Conservation (phyloP, 345 rosid genomes). For the Dovyalis caffra region DNA sequence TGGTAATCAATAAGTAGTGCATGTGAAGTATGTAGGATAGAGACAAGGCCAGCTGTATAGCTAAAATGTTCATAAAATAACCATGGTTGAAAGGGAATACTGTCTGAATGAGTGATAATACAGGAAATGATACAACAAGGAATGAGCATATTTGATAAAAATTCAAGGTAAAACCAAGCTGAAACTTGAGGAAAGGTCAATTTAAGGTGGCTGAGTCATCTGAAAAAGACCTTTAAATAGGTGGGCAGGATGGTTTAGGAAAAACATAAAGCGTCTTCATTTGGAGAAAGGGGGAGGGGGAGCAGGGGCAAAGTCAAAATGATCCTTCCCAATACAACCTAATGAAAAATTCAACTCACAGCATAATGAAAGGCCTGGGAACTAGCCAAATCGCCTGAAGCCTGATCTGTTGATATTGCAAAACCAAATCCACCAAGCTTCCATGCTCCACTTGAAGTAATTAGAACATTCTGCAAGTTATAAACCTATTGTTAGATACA, state of each 20-base stretch:
- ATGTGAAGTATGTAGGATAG: background rate
- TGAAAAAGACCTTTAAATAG: background rate
- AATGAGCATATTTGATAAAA: background rate
- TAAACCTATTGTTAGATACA: constrained; percentile 6
- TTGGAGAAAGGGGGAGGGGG: background rate
- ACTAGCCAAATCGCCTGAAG: constrained; percentile 48
- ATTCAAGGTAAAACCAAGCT: too few species aligned
- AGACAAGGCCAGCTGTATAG: background rate
- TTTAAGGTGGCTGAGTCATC: background rate
- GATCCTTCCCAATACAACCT: background rate
- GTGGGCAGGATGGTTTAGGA: background rate
- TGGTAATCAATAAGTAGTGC: background rate
- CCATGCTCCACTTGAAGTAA: constrained; percentile 95
- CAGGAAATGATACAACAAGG: background rate
- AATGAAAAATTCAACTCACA: constrained; percentile 47
- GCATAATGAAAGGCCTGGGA: constrained; percentile 78
- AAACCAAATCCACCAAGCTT: constrained; percentile 97
- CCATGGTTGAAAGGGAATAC: background rate
- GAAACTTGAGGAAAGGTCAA: background rate
- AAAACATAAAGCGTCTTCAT: background rate
- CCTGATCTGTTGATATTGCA: constrained; percentile 68
- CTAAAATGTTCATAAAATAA: background rate
- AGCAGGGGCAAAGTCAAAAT: background rate
- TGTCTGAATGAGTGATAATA: background rate
- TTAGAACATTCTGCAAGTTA: constrained; percentile 68